A percentile compares a stretch with the other conserved stretches of the same genome.
Conservation (phyloP, 306 rosid genomes). For the Quercus gilva region DNA sequence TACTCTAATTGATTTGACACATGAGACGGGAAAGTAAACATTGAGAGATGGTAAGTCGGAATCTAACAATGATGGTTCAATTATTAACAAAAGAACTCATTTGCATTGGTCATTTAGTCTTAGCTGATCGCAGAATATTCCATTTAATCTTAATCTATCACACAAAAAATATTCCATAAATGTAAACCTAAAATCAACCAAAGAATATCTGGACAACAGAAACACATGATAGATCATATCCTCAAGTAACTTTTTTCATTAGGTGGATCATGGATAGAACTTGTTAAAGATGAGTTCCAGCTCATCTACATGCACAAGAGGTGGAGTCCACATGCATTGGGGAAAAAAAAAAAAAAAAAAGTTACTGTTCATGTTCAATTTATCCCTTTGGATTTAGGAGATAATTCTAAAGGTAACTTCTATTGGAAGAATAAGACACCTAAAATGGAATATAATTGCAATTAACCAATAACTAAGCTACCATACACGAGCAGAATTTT, state of each 20-base stretch:
- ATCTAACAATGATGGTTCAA: constrained; percentile 4
- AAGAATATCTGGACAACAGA: background rate
- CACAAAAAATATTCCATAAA: background rate
- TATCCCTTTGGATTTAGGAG: background rate
- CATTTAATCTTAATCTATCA: no score
- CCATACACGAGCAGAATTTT: constrained; percentile 36
- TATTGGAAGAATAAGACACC: background rate
- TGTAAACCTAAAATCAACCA: background rate
- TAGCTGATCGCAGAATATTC: background rate
- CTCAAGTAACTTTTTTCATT: background rate
- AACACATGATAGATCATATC: background rate
- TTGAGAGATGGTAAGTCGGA: no score
- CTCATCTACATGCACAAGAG: background rate
- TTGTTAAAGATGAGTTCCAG: constrained; percentile 18
- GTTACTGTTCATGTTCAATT: background rate
- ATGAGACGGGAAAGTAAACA: no score
- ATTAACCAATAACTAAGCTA: constrained; percentile 9
- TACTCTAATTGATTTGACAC: no score
- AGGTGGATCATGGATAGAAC: background rate
- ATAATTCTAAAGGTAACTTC: background rate
- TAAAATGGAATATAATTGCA: constrained; percentile 21
- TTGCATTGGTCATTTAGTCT: background rate
- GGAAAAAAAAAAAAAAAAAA: background rate
- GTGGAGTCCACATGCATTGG: constrained; percentile 5
- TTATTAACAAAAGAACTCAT: constrained; percentile 5